Base-by-base conservation (phyloP, 1,284 basidiomycete species). In the Ceratobasidium papillatum region DNA sequence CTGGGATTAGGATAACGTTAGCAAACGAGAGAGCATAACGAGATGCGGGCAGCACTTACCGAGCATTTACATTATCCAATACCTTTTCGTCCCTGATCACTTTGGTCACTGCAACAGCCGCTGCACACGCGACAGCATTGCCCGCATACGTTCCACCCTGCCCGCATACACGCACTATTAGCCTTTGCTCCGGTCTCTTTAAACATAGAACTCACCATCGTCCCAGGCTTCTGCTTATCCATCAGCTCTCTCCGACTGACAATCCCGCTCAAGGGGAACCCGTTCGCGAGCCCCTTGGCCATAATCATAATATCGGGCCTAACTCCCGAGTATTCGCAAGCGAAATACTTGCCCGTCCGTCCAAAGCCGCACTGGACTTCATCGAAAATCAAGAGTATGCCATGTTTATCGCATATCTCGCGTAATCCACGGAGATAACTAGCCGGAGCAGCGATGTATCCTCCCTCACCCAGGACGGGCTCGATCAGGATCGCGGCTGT, bases 231-330 rank as follows among this genome's bases (percentile, higher is more conserved):
- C 77, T 97, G 86, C 79, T 86, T 89, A 81, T 94, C 93, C 74
- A 94, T 95, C 73, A 97, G 80, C 78, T 94, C 93, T 83, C 90
- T 94, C 66, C 90, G 86, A 77, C 91, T 91, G 68, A 95, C 88
- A 54, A 98, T 88, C 32, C 91, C 95, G 74, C 93, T 95, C 76
- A 99, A 85, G 0, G 96, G 96, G 88, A 97, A 98, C 14, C 95
- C 95, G 80, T 96, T 96, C 43, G 95, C 96, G 25, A 98, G 85
- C 19, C 96, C 96, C 89, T 99, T 99, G 56, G 97, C 96, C 77
- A 95, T 91, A 66, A 92, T 84, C 83, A 98, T 84, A 76, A 99
- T 90, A 81, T 99, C 96, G 5, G 96, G 95, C 74, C 87, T 85
- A 66, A 98, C 91, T 7, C 90, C 90, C 72, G 90, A 91, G 79